phyloP scores from a whole-genome alignment of 1,284 basidiomycete genomes.

The Exobasidium rhododendri region DNA sequence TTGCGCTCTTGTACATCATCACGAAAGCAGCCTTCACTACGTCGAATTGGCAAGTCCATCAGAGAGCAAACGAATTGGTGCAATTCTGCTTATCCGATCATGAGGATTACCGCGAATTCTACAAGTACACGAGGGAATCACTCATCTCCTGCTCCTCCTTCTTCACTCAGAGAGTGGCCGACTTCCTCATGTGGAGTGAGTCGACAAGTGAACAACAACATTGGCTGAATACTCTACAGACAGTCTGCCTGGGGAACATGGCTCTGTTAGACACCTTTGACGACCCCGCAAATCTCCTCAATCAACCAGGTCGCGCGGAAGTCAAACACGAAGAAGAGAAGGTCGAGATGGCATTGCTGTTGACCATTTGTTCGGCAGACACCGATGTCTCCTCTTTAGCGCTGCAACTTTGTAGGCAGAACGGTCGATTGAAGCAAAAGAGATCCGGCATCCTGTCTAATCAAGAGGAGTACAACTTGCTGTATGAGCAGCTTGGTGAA shows the following conservation, averaged over 20 bases:
- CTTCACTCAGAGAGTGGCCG: constrained; percentile 28
- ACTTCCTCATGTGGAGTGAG: constrained; percentile 27
- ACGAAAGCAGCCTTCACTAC: constrained; percentile 18
- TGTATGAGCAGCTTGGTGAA: constrained; percentile 34
- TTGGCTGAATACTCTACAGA: constrained; percentile 15
- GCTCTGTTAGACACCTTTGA: neutral
- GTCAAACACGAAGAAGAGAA: neutral
- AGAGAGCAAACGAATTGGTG: neutral
- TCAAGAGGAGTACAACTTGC: constrained; percentile 29
- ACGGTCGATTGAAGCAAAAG: neutral
- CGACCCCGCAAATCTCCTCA: neutral
- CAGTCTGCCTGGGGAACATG: neutral
- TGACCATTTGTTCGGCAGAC: constrained; percentile 43
- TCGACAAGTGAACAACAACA: constrained; percentile 31
- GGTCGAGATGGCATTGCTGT: constrained; percentile 21
- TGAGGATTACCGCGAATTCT: neutral
- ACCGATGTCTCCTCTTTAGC: constrained; percentile 42
- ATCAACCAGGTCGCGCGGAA: constrained; percentile 6
- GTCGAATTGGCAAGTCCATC: neutral
- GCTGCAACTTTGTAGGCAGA: constrained; percentile 25
- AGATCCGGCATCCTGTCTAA: neutral
- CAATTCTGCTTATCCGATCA: neutral
- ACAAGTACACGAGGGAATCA: neutral
- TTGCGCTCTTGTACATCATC: constrained; percentile 24
- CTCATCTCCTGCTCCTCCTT: constrained; percentile 25